phyloP scores from a whole-genome alignment of 768 basidiomycete genomes.

The Trametes elegans region DNA sequence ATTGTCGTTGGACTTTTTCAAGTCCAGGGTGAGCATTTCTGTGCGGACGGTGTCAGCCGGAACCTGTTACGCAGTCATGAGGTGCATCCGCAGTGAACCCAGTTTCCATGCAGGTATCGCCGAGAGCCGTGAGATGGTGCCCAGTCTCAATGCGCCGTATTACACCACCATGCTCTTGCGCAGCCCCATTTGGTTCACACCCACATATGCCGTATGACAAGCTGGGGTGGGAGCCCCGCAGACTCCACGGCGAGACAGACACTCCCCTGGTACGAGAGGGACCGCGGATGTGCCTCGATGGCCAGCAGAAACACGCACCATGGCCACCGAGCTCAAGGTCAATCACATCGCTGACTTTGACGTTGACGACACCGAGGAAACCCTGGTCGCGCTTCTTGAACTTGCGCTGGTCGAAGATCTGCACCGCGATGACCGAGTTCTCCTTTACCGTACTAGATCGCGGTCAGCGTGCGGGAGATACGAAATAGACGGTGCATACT shows the following conservation, averaged over 20 bases:
- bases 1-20: slow-evolving; percentile 99
- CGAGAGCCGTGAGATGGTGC: background rate
- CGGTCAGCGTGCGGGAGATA: background rate
- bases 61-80: background rate
- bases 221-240: background rate
- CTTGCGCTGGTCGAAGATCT: slow-evolving; percentile 99
- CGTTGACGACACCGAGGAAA: slow-evolving; percentile 96
- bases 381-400: slow-evolving; percentile 99
- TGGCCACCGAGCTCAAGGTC: slow-evolving; percentile 93
- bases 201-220: too few species aligned
- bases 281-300: background rate
- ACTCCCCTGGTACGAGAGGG: too few species aligned
- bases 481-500: slow-evolving; percentile 27
- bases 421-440: slow-evolving; percentile 95
- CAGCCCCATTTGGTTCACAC: too few species aligned
- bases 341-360: slow-evolving; percentile 84
- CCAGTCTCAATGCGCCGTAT: too few species aligned
- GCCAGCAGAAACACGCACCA: slow-evolving; percentile 52
- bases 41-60: background rate
- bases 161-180: too few species aligned
- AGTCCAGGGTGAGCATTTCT: slow-evolving; percentile 94
- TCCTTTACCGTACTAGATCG: slow-evolving; percentile 84
- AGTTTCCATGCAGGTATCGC: background rate
- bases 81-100: background rate
- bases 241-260: background rate